Base-by-base conservation (phyloP, 2,329 filamentous ascomycete genomes). In the Monosporascus cannonballus region DNA sequence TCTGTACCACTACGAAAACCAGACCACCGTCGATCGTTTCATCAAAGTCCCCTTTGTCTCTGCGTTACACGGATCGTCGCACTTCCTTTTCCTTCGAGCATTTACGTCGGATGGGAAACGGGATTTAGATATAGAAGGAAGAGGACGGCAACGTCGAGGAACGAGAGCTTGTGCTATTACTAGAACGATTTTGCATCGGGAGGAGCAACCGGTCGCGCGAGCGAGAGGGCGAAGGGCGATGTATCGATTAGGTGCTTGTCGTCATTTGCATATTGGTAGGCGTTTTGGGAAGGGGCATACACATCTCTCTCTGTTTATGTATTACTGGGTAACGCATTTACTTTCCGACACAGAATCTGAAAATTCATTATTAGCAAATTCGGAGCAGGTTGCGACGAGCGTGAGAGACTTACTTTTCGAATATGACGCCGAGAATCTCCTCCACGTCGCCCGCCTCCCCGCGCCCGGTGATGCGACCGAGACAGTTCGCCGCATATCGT, bases 401-500 rank as follows among this genome's bases (percentile, higher is more conserved):
- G 37, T 8, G 37, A 39, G 18, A 6, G 37, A 81, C 83, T 77
- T 74, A 96, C 89, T 96, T 97, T 70, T 97, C 93, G 73, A 99
- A 99, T 4, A 99, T 92, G 22, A 99, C 92, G 0, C 94, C 94
- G 45, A 99, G 73, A 7, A 99, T 90, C 66, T 97, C 94, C 68
- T 99, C 93, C 17, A 97, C 90, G 69, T 97, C 93, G 2, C 91
- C 89, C 41, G 81, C 82, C 62, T 91, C 89, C 1, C 91, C 92
- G 51, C 83, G 83, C 1, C 94, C 94, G 1, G 91, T 97, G 62
- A 97, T 96, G 53, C 85, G 83, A 2, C 90, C 87, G n/a, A 96
- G 76, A 57, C 84, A 86, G 50, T 86, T 82, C 1, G 90, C 91
- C 14, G 91, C 92, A 59, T 83, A 84, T 44, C 94, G 85, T 51